Base-by-base conservation (phyloP, 352 stramenopile species). In the Globisporangium splendens region DNA sequence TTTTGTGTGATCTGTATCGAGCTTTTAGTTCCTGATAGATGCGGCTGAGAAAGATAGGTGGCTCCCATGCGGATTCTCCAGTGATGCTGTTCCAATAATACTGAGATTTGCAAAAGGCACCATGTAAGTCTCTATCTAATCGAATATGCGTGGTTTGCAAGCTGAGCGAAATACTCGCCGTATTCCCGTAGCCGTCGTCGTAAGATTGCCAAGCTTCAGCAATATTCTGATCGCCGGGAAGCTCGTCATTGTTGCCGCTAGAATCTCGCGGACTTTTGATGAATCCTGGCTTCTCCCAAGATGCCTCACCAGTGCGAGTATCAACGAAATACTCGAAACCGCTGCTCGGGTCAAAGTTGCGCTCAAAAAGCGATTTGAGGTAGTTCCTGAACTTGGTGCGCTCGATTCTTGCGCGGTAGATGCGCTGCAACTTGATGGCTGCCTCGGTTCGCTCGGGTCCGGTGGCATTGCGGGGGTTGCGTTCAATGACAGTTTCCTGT, bases 31-130 rank as follows among this genome's bases (percentile, higher is more conserved):
- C 79, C 56, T 76, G 51, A 28, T 82, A 81, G 31, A 88, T 86
- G 18, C 71, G 65, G 8, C 66, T 77, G 20, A 83, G 72, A 38
- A 88, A 77, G 6, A 41, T 57, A 56, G 77, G 79, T 8, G 79
- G 67, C 42, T 89, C 79, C 81, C 80, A 89, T 1, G 68, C 75
- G 10, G 80, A 86, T 53, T 89, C 78, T 22, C 74, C 73, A 1
- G 76, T 88, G n/a, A 65, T 38, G 35, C 67, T 77, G 61, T 91
- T 91, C 76, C 77, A 91, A 56, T 83, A 91, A 24, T 88, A 89
- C 80, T 90, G 54, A 43, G 14, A 20, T 12, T 31, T 21, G n/a
- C 20, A 17, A 31, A 7, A 31, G 14, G 17, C 7, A 39, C 35
- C 8, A 54, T 15, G 21, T 48, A 39, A 57, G 38, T 24, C 14